Base-by-base conservation (phyloP, 495 filamentous ascomycete genomes). In the Neurospora sp. region DNA sequence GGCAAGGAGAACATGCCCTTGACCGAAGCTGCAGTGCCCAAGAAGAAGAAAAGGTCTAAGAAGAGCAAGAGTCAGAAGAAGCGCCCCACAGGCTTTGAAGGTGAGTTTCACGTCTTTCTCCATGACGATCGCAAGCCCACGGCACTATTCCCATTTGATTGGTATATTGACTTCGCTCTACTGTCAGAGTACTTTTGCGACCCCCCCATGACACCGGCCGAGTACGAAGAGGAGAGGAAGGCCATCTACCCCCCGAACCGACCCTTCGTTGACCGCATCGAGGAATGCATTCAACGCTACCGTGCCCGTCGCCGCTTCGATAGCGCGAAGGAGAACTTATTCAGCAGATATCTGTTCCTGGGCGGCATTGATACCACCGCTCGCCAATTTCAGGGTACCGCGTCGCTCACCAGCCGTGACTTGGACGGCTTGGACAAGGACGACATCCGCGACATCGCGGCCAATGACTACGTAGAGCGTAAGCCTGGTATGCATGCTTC, bases 221-320 rank as follows among this genome's bases (percentile, higher is more conserved):
- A 96, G 77, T 83, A 85, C 70, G 77, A 84, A 5, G 83, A 92
- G 70, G 92, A 95, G 78, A 81, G 76, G 41, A 62, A 74, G 0
- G 41, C 75, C 41, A 69, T 78, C 62, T 81, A 81, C 39, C 73
- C 78, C 12, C 69, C 73, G 23, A 46, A 77, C 70, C 75, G 78
- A 69, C 72, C 77, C 11, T 81, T 81, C 69, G 75, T 73, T 2
- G 76, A 77, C 62, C 94, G 96, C 54, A 92, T 98, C 20, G 91
- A 98, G 79, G 90, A 89, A 73, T 96, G 92, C 46, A 90, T 98
- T 40, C 90, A 93, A 73, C 91, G 93, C 10, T 99, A 90, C 84
- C 85, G 90, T 73, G 84, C 86, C 54, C 90, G 89, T 46, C 92
- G 94, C 35, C 93, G 92, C 72, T 85, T 97, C 71, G 88, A 93